Percentiles rank a stretch among this genome's conserved stretches.
phyloP scores from a whole-genome alignment of 768 basidiomycete genomes.

The Lyophyllum semitale region DNA sequence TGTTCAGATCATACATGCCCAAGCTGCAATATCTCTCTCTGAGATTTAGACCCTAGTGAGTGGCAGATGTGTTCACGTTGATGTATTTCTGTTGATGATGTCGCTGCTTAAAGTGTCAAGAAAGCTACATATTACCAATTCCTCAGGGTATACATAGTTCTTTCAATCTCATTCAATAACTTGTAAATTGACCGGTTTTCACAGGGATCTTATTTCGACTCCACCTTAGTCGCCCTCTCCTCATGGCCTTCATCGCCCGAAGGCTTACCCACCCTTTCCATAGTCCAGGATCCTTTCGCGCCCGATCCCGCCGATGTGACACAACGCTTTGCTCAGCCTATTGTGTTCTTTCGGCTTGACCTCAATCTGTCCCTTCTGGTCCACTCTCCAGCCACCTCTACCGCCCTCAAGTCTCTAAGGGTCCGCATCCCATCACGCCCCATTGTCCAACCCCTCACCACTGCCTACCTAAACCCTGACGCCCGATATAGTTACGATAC shows the following conservation, averaged over 20 bases:
- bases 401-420: conserved; percentile 56
- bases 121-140: conserved; percentile 83
- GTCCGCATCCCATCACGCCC: conserved; percentile 74
- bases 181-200: neutral
- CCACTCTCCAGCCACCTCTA: conserved; percentile 47
- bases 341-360: conserved; percentile 81
- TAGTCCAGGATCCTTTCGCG: conserved; percentile 67
- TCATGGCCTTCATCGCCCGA: conserved; percentile 51
- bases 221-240: conserved; percentile 60
- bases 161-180: neutral
- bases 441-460: conserved; percentile 43
- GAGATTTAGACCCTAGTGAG: conserved; percentile 85
- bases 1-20: conserved; percentile 50
- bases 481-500: conserved; percentile 12
- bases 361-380: conserved; percentile 46
- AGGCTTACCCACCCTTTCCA: conserved; percentile 49
- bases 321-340: conserved; percentile 75
- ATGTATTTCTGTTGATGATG: conserved; percentile 1
- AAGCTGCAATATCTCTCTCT: conserved; percentile 57
- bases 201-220: conserved; percentile 85
- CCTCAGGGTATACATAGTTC: conserved; percentile 57
- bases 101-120: conserved; percentile 50
- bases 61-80: conserved; percentile 1
- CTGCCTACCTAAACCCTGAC: neutral
- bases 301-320: conserved; percentile 28